Conservation (phyloP, 768 basidiomycete species). For the Calvatia gigantea region DNA sequence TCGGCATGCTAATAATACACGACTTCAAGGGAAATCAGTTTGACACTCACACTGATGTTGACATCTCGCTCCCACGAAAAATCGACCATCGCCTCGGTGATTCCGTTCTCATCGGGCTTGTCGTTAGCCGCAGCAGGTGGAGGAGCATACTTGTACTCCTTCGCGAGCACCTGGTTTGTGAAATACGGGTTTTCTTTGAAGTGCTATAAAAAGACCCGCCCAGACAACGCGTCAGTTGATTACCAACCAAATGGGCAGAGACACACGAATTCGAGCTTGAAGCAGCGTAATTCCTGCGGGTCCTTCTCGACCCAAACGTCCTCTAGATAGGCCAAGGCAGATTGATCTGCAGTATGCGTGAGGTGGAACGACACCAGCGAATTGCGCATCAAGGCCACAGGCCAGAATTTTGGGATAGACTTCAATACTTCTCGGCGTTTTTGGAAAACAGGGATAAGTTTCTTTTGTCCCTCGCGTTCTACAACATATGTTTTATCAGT, state of each 20-base stretch:
- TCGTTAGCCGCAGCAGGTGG: constrained; percentile 51
- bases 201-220: constrained; percentile 39
- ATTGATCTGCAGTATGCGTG: constrained; percentile 73
- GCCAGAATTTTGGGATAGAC: constrained; percentile 78
- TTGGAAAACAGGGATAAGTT: constrained; percentile 60
- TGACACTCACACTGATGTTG: constrained; percentile 50
- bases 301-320: constrained; percentile 84
- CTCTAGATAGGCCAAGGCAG: constrained; percentile 79
- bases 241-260: constrained; percentile 7
- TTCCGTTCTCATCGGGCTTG: constrained; percentile 66
- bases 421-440: constrained; percentile 66
- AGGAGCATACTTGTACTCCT: constrained; percentile 73
- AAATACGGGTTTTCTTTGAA: constrained; percentile 90
- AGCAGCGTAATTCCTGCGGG: constrained; percentile 70
- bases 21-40: constrained; percentile 1
- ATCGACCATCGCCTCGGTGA: constrained; percentile 74
- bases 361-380: constrained; percentile 56
- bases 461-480: constrained; percentile 66
- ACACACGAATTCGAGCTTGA: constrained; percentile 87
- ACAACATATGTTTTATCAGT: constrained; percentile 13
- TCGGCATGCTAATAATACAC: constrained; percentile 3
- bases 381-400: constrained; percentile 80
- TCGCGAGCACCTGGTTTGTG: constrained; percentile 69
- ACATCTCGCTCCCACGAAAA: constrained; percentile 82
- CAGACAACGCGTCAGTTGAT: not conserved